A percentile compares a stretch with the other conserved stretches of the same genome.
Conservation (phyloP, 108 stramenopile genomes). For the Heterococcus sp. region DNA sequence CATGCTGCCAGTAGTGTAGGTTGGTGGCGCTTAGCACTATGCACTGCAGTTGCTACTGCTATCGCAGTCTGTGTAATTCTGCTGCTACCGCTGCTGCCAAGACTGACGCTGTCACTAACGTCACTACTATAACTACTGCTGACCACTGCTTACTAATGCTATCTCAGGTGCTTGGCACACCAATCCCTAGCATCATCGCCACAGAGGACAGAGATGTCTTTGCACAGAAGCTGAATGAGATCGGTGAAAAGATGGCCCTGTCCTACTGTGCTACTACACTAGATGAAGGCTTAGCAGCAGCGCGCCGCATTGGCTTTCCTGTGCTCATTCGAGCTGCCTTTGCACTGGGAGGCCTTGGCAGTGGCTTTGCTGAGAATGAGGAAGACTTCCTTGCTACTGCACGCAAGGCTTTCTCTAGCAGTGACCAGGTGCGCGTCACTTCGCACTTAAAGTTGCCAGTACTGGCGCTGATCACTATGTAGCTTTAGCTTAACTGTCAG, state of each 20-base stretch:
- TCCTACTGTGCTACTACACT: slow-evolving; percentile 80
- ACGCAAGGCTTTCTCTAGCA: slow-evolving; percentile 83
- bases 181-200: slow-evolving; percentile 88
- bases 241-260: slow-evolving; percentile 89
- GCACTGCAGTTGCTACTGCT: too few species aligned
- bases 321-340: slow-evolving; percentile 97
- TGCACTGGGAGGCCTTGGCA: slow-evolving; percentile 82
- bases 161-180: slow-evolving; percentile 93
- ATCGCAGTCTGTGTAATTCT: too few species aligned
- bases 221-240: slow-evolving; percentile 84
- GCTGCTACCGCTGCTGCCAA: too few species aligned
- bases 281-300: slow-evolving; percentile 81
- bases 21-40: too few species aligned
- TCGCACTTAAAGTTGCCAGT: too few species aligned
- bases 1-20: too few species aligned
- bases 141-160: too few species aligned
- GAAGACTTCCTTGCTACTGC: slow-evolving; percentile 76
- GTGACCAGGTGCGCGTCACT: slow-evolving; percentile 92
- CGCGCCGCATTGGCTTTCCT: slow-evolving; percentile 75
- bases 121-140: too few species aligned
- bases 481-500: too few species aligned
- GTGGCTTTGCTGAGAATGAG: slow-evolving; percentile 64
- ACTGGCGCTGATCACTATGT: too few species aligned
- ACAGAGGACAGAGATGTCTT: slow-evolving; percentile 99
- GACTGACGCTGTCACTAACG: too few species aligned